These are phyloP conservation scores for Trametes cubensis DNA, from an alignment of 768 basidiomycete species.

Conservation along the genomic window DNA sequence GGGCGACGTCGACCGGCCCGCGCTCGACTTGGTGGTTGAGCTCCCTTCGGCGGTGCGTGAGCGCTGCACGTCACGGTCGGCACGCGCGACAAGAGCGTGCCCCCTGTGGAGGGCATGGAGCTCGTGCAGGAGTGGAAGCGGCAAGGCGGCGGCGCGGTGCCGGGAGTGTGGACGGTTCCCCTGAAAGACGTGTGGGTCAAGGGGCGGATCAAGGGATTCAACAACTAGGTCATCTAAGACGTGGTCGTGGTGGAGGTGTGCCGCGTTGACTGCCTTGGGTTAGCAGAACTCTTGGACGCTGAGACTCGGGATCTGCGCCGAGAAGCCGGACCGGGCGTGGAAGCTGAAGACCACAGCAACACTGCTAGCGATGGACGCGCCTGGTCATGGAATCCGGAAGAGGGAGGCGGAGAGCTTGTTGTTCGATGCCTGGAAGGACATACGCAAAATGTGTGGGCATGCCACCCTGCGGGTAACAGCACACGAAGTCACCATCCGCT, in stretches of 20 bases:
- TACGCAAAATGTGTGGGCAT: not conserved
- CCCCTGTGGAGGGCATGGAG: constrained; percentile 68
- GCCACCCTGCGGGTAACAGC: too few species aligned
- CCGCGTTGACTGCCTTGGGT: too few species aligned
- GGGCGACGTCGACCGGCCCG: constrained; percentile 39
- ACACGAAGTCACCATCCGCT: not conserved
- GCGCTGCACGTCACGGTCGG: constrained; percentile 89
- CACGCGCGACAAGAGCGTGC: constrained; percentile 53
- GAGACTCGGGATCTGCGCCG: not conserved
- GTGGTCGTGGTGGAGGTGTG: not conserved
- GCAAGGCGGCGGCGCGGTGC: constrained; percentile 30
- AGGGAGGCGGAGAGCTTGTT: not conserved
- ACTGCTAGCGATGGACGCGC: too few species aligned
- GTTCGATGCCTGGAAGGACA: not conserved
- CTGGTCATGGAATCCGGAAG: not conserved
- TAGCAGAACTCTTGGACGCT: too few species aligned
- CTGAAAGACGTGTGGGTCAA: constrained; percentile 32
- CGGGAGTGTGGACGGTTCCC: constrained; percentile 24
- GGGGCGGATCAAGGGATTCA: constrained; percentile 30
- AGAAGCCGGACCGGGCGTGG: too few species aligned
- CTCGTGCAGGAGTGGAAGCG: constrained; percentile 59
- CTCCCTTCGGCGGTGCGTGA: constrained; percentile 51
- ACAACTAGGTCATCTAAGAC: not conserved
- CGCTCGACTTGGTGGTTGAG: constrained; percentile 48
- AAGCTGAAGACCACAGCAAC: too few species aligned